These are phyloP conservation scores for Lentinula boryana DNA, from an alignment of 768 basidiomycete species.

Conservation along the genomic window DNA sequence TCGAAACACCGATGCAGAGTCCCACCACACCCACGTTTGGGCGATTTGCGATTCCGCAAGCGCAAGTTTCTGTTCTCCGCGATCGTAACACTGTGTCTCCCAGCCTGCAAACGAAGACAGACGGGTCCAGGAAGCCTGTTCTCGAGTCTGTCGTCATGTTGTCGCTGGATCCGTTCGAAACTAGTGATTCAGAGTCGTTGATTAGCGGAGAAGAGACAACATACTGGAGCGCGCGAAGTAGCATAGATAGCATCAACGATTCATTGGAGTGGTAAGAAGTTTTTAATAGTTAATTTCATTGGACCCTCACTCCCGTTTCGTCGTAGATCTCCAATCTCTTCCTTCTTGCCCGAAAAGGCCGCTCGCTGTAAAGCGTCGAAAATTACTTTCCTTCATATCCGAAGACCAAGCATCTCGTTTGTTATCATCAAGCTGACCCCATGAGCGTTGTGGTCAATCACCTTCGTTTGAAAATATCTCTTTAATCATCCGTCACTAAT, in stretches of 20 bases:
- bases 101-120: background rate
- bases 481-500: background rate
- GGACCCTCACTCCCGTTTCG: background rate
- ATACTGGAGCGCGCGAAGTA: slow-evolving; percentile 2
- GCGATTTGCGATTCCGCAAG: background rate
- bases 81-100: background rate
- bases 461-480: background rate
- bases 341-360: background rate
- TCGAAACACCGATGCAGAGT: background rate
- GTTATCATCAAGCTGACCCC: background rate
- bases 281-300: background rate
- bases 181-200: background rate
- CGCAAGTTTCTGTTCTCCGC: background rate
- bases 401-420: background rate
- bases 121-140: background rate
- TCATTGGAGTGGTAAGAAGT: background rate
- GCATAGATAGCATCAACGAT: background rate
- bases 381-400: background rate
- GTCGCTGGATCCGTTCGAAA: background rate
- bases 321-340: background rate
- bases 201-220: background rate
- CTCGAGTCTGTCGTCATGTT: background rate
- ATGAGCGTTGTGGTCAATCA: background rate
- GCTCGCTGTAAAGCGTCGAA: no score
- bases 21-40: background rate